These are phyloP conservation scores for Tylopilus plumbeoviolaceoides DNA, from an alignment of 768 basidiomycete species.

Conservation along the genomic window DNA sequence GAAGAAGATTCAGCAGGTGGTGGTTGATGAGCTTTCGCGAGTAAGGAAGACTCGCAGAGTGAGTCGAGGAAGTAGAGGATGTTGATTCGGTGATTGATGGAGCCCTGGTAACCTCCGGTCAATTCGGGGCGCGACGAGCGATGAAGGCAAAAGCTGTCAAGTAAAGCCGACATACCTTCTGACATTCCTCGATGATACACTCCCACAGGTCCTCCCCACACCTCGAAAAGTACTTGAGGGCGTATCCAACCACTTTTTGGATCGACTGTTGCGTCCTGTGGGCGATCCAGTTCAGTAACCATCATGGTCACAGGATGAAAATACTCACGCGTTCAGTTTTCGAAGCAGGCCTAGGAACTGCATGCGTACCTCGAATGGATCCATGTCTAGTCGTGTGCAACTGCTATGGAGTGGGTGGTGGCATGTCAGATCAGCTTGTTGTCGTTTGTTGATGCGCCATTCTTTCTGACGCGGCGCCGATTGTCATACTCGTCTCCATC, in stretches of 20 bases:
- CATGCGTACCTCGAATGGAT: constrained; percentile 71
- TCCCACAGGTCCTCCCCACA: constrained; percentile 96
- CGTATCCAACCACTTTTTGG: constrained; percentile 81
- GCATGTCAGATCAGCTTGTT: neutral
- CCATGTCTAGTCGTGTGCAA: constrained; percentile 21
- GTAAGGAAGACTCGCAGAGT: constrained; percentile 73
- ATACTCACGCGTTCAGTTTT: constrained; percentile 57
- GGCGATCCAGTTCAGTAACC: neutral
- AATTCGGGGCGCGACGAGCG: neutral
- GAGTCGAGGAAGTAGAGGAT: constrained; percentile 89
- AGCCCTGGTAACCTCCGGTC: constrained; percentile 45
- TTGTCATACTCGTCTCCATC: no score
- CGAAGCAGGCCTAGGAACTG: constrained; percentile 62
- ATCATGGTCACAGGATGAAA: no score
- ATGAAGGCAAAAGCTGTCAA: no score
- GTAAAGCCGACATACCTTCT: constrained; percentile 53
- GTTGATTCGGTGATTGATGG: constrained; percentile 90
- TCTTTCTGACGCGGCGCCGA: no score
- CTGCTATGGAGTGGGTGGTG: neutral
- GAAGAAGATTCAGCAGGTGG: constrained; percentile 24
- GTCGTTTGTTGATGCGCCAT: neutral
- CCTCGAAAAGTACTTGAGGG: constrained; percentile 76
- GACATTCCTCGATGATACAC: constrained; percentile 85
- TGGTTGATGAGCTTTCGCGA: constrained; percentile 53
- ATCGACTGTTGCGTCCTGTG: constrained; percentile 83